Evolutionary conservation across 208 protist genomes (phyloP), one percentile per base, ranked within the genome.

Genomic region (Angomonas deanei): DNA sequence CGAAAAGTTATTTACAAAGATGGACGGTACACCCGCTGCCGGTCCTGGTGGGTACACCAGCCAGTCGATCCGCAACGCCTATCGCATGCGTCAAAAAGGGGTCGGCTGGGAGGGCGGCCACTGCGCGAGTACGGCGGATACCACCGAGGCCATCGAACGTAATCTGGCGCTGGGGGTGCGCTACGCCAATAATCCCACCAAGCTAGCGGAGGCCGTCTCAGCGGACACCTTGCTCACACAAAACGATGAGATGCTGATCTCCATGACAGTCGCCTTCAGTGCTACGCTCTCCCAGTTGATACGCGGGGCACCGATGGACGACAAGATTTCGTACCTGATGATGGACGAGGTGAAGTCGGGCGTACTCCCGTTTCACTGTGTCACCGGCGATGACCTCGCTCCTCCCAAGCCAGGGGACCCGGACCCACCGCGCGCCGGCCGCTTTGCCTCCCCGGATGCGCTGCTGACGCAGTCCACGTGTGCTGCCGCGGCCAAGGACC

Each of bases 41-140:
- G 72, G 72, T 0, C 72, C 66, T 1, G 66, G 66, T 32, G 72
- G 72, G 23, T 78, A 72, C 59, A 73, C 72, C 30, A 78, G 72
- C 32, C 72, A 78, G 23, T 72, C 66, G 5, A 73, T 78, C 26
- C 62, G 72, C 19, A 31, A 59, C 32, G 67, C 58, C 33, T 78
- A 69, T 52, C 5, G 46, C 24, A 54, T 65, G 42, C 66, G 66
- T 23, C 61, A 73, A 50, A 55, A 58, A n/a, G 69, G 69, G 11
- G 53, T 53, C 2, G 36, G 61, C 11, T 73, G 61, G 61, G 30
- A 71, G 32, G 65, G 48, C 3, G 72, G 65, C 3, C 5, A 24
- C n/a, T 56, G 50, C 50, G 50, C 50, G n/a, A 56, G 72, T 31
- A 19, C 36, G 6, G 72, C 72, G 3, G 72, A 78, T 55, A 78